Evolutionary conservation across 441 rosid species (phyloP), one percentile per base, ranked within the genome.

Genomic region (Gossypium aridum): DNA sequence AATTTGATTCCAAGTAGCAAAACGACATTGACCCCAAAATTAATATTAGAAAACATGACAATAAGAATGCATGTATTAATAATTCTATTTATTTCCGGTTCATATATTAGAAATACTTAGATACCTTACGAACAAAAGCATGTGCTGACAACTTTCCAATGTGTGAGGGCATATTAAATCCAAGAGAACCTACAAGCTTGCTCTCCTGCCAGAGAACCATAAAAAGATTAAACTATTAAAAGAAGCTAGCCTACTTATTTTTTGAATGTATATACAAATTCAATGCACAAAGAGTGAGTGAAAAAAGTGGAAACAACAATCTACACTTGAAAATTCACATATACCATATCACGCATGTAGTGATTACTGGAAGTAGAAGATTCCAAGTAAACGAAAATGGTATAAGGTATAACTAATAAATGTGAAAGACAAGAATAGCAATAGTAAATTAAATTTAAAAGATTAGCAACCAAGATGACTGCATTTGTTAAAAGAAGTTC

Each of bases 71-170:
- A 16, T 16, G 22, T 8, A 51, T n/a, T 49, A 43, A 43, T 70
- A 76, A 12, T 68, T 60, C 45, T 23, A 51, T 20, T 19, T 12
- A 14, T 28, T 60, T 55, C 43, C 25, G 57, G 9, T 71, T 31
- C 3, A 65, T 47, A 19, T 65, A 39, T 19, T 51, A 65, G 64
- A 72, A 75, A 59, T 12, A 54, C 22, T 16, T 59, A 59, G 34
- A 14, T 88, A 94, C 99, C 98, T 92, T 91, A 71, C 54, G 74
- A 83, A 88, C 87, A 82, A 91, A 89, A 75, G 80, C 78, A 79
- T 87, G 90, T 64, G 84, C 78, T 16, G 97, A 88, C 72, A 82
- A 74, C 78, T 87, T 90, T 72, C 81, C 84, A 70, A 82, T 81
- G 73, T 70, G 85, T 8, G 78, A 74, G 77, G 83, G 80, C 75